A percentile compares a stretch with the other conserved stretches of the same genome.
These are phyloP conservation scores for Claviceps purpurea DNA, from an alignment of 2,329 filamentous ascomycete species.

Conservation along the genomic window DNA sequence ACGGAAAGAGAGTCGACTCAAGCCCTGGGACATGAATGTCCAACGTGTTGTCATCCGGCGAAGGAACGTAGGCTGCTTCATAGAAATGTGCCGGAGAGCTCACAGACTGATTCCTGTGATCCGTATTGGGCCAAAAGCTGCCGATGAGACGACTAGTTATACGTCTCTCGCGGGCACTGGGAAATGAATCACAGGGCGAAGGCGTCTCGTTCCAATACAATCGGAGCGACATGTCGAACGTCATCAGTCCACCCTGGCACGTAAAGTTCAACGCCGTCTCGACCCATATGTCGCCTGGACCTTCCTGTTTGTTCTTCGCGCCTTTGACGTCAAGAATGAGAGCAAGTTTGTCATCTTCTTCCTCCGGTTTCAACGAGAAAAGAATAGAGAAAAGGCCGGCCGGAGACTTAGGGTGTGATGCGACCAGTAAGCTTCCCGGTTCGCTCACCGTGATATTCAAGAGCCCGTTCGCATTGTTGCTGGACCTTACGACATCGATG, in stretches of 20 bases:
- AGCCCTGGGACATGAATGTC: constrained; percentile 30
- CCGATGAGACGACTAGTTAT: constrained; percentile 23
- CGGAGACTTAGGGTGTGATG: constrained; percentile 7
- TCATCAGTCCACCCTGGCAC: constrained; percentile 12
- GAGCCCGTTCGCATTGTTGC: constrained; percentile 11
- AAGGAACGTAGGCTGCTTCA: constrained; percentile 50
- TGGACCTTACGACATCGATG: constrained; percentile 3
- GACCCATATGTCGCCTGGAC: constrained; percentile 23
- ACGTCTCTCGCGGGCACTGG: constrained; percentile 16
- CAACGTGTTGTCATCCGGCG: constrained; percentile 25
- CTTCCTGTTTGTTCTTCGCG: constrained; percentile 7
- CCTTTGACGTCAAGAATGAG: constrained; percentile 10
- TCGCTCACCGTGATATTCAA: constrained; percentile 9
- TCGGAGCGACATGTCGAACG: constrained; percentile 19
- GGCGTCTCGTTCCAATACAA: constrained; percentile 31
- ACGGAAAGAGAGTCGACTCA: constrained; percentile 49
- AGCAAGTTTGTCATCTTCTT: constrained; percentile 9
- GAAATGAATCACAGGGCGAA: constrained; percentile 18
- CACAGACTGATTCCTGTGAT: constrained; percentile 7
- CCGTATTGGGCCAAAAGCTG: constrained; percentile 17
- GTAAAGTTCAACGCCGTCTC: constrained; percentile 18
- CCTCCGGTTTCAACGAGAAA: constrained; percentile 13
- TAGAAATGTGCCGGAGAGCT: constrained; percentile 50
- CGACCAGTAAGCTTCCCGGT: constrained; percentile 9
- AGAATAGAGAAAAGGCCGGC: constrained; percentile 3